Base-by-base conservation (phyloP, 306 rosid genomes). In the Inga oerstediana region DNA sequence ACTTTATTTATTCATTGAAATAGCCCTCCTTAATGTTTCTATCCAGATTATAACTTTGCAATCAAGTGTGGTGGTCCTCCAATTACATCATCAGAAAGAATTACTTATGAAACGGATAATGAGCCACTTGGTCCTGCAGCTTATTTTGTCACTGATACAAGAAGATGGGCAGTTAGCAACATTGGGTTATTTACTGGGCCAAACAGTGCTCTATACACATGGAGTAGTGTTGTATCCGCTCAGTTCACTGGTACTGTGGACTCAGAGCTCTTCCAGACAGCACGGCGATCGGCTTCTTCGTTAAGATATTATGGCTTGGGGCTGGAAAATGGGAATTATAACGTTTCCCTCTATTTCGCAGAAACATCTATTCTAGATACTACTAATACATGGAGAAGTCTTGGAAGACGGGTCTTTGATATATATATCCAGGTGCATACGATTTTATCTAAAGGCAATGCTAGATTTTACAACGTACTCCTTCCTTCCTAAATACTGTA, bases 221-320 rank as follows among this genome's bases (percentile, higher is more conserved):
- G 27, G 1, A 27, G n/a, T n/a, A n/a, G n/a, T n/a, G n/a, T n/a
- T n/a, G n/a, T n/a, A n/a, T n/a, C n/a, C n/a, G n/a, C n/a, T n/a
- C n/a, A n/a, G n/a, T n/a, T n/a, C n/a, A n/a, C n/a, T n/a, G 82
- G 74, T 54, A 80, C 93, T 72, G 32, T 89, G 61, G 80, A 90
- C 52, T 0, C 94, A 0, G 94, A 85, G 83, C 85, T 94, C 44
- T 92, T 89, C 68, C 96, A 94, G 84, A 89, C 94, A 68, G 88
- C 90, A 24, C 86, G 98, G 13, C 71, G 92, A 59, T 92, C 98
- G 77, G 86, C 97, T 86, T 94, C 97, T 45, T 94, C 98, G 13
- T 73, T 94, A 72, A 88, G 98, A 86, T 92, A 94, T 84, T 91
- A 86, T 82, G 97, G 98, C 17, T 45, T 92, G 58, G 96, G 98